A percentile compares a stretch with the other conserved stretches of the same genome.
These are phyloP conservation scores for Dorcoceras hygrometricum DNA, from an alignment of 257 asterid species.

Conservation along the genomic window DNA sequence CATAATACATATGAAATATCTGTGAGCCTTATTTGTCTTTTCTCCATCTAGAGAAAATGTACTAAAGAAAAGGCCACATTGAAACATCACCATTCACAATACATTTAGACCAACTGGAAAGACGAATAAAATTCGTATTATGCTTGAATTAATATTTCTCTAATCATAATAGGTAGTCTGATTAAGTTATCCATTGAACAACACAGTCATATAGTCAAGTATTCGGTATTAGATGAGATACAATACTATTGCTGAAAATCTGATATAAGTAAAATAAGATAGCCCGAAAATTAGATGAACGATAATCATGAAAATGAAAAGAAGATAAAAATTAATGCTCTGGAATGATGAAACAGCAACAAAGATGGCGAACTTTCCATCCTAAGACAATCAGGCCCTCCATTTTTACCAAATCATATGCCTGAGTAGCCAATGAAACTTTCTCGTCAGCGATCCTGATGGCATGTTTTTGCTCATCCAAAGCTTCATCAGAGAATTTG, in stretches of 20 bases:
- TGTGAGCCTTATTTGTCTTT: not conserved
- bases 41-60: not conserved
- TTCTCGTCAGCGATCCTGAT: slow-evolving; percentile 95
- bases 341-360: slow-evolving; percentile 11
- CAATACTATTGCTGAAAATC: not conserved
- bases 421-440: slow-evolving; percentile 81
- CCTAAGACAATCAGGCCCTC: slow-evolving; percentile 1
- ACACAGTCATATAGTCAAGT: not conserved
- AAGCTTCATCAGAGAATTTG: slow-evolving; percentile 79
- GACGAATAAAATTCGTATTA: too few species aligned
- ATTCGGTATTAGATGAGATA: not conserved
- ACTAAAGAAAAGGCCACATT: not conserved
- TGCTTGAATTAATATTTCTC: not conserved
- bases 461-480: slow-evolving; percentile 98
- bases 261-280: too few species aligned
- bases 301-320: slow-evolving; percentile 5
- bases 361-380: not conserved
- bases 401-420: slow-evolving; percentile 80
- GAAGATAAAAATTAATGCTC: not conserved
- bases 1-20: too few species aligned
- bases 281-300: too few species aligned
- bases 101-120: not conserved
- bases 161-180: not conserved
- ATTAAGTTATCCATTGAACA: not conserved
- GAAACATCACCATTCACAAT: not conserved